These are phyloP conservation scores for Hyphopichia buzzinii DNA, from an alignment of 1,139 yeast genomes.

Conservation along the genomic window DNA sequence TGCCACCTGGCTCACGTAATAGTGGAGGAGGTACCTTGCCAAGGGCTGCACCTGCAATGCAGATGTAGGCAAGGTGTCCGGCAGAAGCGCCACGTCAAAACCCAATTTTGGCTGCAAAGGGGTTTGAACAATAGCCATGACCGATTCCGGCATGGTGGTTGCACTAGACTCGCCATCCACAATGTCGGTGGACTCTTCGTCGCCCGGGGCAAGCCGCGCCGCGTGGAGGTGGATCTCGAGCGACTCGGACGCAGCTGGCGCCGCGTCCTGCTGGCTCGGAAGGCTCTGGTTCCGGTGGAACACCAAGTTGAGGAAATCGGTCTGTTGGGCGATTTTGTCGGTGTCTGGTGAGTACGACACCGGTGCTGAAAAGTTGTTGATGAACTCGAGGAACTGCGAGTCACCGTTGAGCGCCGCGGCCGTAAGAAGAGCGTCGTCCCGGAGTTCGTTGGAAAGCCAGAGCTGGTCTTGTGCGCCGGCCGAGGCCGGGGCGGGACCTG, in stretches of 20 bases:
- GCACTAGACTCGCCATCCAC: constrained; percentile 36
- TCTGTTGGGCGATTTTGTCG: constrained; percentile 15
- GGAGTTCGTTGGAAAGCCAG: constrained; percentile 68
- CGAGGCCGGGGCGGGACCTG: constrained; percentile 3
- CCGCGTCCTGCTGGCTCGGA: constrained; percentile 1
- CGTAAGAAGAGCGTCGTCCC: constrained; percentile 70
- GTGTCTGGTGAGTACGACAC: constrained; percentile 6
- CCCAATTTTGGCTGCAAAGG: constrained; percentile 46
- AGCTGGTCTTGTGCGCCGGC: constrained; percentile 32
- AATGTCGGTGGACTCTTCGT: constrained; percentile 32
- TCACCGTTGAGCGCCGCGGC: constrained; percentile 73
- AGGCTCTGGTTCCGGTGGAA: constrained; percentile 40
- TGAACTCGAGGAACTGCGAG: constrained; percentile 54
- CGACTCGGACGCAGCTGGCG: constrained; percentile 1
- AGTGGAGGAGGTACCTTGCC: constrained; percentile 66
- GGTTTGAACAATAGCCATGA: constrained; percentile 48
- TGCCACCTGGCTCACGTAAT: constrained; percentile 78
- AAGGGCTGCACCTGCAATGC: constrained; percentile 65
- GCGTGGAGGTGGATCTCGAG: constrained; percentile 48
- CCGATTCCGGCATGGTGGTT: constrained; percentile 40
- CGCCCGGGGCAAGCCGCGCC: constrained; percentile 17
- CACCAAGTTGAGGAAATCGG: constrained; percentile 48
- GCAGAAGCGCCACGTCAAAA: constrained; percentile 31
- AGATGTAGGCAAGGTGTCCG: constrained; percentile 47
- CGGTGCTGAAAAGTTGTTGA: constrained; percentile 26